Evolutionary conservation across 495 filamentous ascomycete genomes (phyloP).

Genomic region (Aspergillus saccharolyticus): DNA sequence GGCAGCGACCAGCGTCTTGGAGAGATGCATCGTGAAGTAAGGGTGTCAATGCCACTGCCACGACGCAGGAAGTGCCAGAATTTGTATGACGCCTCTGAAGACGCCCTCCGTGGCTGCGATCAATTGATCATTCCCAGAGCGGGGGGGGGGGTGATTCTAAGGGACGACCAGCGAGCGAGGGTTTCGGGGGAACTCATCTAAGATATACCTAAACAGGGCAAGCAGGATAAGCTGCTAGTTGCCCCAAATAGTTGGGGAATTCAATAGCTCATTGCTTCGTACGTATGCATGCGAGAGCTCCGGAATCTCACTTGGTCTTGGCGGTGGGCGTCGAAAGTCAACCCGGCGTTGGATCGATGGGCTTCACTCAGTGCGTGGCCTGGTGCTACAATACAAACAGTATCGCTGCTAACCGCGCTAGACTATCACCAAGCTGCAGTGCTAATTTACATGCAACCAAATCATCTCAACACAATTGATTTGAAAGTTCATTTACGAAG

Average conservation of each 20-base stretch:
- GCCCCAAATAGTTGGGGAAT: too few relatives aligned
- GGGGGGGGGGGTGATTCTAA: background rate
- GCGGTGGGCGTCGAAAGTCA: background rate
- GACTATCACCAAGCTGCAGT: background rate
- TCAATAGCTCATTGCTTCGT: background rate
- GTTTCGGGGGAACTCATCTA: background rate
- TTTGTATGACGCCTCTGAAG: too few relatives aligned
- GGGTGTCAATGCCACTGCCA: background rate
- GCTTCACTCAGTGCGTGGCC: background rate
- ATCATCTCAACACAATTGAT: too few relatives aligned
- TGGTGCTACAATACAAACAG: too few relatives aligned
- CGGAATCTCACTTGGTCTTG: background rate
- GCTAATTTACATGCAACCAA: too few relatives aligned
- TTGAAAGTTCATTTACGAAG: too few relatives aligned
- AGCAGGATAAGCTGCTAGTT: background rate
- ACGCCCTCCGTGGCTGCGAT: background rate
- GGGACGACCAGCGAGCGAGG: background rate
- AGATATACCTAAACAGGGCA: background rate
- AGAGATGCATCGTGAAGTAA: background rate
- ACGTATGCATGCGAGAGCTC: background rate
- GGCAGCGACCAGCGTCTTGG: background rate
- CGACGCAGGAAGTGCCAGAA: too few relatives aligned
- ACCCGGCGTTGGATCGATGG: background rate
- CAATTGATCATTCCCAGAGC: background rate
- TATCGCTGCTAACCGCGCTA: background rate